These are phyloP conservation scores for Mangifera indica DNA, from an alignment of 345 rosid species.

Conservation along the genomic window DNA sequence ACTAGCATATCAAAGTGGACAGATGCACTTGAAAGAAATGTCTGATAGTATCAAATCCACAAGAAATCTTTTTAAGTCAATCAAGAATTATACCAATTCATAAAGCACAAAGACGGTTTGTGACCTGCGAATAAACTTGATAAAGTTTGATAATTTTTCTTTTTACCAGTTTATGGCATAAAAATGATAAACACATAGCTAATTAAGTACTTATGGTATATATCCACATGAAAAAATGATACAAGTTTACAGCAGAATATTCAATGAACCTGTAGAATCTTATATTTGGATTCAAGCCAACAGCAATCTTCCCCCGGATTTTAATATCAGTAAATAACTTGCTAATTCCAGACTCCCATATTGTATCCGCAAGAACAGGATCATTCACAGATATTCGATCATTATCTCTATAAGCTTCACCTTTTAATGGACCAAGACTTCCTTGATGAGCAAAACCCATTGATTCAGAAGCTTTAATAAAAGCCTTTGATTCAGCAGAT, in stretches of 20 bases:
- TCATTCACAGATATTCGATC: conserved; percentile 72
- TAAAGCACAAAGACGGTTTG: not conserved
- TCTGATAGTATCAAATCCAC: not conserved
- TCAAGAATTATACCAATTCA: not conserved
- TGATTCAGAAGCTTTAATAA: conserved; percentile 65
- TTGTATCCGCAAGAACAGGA: conserved; percentile 54
- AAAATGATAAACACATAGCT: conserved; percentile 6
- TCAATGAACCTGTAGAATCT: conserved; percentile 69
- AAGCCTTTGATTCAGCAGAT: conserved; percentile 64
- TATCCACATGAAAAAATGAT: not conserved
- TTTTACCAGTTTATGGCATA: not conserved
- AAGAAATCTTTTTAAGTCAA: conserved; percentile 3
- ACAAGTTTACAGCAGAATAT: not conserved
- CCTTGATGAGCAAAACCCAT: conserved; percentile 85
- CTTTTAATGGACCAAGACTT: conserved; percentile 85
- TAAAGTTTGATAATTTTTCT: not conserved
- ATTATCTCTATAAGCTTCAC: conserved; percentile 91
- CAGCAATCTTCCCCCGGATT: conserved; percentile 72
- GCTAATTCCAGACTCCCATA: conserved; percentile 78
- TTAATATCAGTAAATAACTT: conserved; percentile 63
- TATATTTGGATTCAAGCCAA: conserved; percentile 88
- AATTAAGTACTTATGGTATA: not conserved
- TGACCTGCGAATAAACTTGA: not conserved
- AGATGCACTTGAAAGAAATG: not conserved
- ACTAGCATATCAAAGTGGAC: conserved; percentile 2